Conservation (phyloP, 768 basidiomycete genomes). For the Mycena indigotica region DNA sequence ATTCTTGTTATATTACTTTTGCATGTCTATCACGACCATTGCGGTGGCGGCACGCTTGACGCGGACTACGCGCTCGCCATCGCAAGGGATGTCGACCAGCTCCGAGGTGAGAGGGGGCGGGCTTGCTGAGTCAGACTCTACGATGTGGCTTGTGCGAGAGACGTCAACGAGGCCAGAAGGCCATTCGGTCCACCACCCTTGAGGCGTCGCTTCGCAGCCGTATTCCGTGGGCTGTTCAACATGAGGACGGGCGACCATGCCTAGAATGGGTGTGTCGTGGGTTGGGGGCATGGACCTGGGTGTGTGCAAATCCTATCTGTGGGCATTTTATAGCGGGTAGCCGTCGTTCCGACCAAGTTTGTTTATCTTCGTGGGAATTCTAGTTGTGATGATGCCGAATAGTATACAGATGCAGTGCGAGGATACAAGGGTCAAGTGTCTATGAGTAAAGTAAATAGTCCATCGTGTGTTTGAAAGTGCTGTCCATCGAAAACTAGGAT, state of each 20-base stretch:
- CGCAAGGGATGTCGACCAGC: constrained; percentile 58
- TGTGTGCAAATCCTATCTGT: no score
- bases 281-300: constrained; percentile 25
- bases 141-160: constrained; percentile 49
- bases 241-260: constrained; percentile 49
- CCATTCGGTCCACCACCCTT: constrained; percentile 67
- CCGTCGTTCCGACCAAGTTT: no score
- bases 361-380: no score
- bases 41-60: constrained; percentile 53
- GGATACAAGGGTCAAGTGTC: not conserved
- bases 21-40: constrained; percentile 72
- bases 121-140: constrained; percentile 19
- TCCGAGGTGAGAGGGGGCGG: constrained; percentile 35
- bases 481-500: constrained; percentile 20
- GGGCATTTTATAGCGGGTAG: no score
- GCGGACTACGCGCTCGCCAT: constrained; percentile 53
- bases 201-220: constrained; percentile 46
- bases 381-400: no score
- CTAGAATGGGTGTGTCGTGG: constrained; percentile 44
- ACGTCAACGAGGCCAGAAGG: constrained; percentile 65
- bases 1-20: constrained; percentile 59
- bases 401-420: not conserved
- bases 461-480: constrained; percentile 13
- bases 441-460: constrained; percentile 4
- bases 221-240: constrained; percentile 52